phyloP scores from a whole-genome alignment of 2,329 filamentous ascomycete species.

The Lachnellula willkommii region DNA sequence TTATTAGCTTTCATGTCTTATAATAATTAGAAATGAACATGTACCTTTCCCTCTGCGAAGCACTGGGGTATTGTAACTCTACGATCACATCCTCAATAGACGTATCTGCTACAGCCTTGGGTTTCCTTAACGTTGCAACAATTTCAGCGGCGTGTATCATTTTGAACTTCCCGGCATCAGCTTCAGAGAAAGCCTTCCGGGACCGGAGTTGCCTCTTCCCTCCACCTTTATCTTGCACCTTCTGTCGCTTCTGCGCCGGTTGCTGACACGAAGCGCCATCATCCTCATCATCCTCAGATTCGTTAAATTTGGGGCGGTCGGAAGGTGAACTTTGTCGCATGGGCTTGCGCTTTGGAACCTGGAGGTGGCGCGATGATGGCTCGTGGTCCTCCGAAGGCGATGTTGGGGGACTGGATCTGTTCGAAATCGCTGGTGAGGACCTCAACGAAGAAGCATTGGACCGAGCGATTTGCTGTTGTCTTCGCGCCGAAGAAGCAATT shows the following conservation, averaged over 20 bases:
- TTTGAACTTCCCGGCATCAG: constrained; percentile 18
- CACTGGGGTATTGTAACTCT: constrained; percentile 79
- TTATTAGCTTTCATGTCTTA: constrained; percentile 10
- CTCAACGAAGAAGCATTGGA: background rate
- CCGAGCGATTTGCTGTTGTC: background rate
- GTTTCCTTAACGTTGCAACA: constrained; percentile 46
- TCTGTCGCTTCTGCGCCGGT: constrained; percentile 19
- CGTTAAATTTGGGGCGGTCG: constrained; percentile 12
- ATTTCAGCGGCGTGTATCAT: constrained; percentile 57
- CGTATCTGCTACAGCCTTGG: constrained; percentile 45
- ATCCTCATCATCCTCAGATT: constrained; percentile 11
- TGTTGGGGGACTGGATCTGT: constrained; percentile 11
- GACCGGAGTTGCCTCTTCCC: constrained; percentile 27
- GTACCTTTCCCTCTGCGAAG: constrained; percentile 62
- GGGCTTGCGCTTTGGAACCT: constrained; percentile 15
- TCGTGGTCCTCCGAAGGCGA: constrained; percentile 9
- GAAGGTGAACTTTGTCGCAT: constrained; percentile 17
- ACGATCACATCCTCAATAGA: constrained; percentile 49
- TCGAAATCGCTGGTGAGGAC: constrained; percentile 3
- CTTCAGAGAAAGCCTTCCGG: constrained; percentile 23
- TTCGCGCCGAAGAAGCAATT: background rate
- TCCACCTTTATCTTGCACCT: constrained; percentile 8
- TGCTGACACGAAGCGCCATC: background rate
- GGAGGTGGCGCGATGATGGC: constrained; percentile 7
- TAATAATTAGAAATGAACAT: background rate